These are phyloP conservation scores for Penicillium italicum DNA, from an alignment of 2,329 filamentous ascomycete species.

Conservation along the genomic window DNA sequence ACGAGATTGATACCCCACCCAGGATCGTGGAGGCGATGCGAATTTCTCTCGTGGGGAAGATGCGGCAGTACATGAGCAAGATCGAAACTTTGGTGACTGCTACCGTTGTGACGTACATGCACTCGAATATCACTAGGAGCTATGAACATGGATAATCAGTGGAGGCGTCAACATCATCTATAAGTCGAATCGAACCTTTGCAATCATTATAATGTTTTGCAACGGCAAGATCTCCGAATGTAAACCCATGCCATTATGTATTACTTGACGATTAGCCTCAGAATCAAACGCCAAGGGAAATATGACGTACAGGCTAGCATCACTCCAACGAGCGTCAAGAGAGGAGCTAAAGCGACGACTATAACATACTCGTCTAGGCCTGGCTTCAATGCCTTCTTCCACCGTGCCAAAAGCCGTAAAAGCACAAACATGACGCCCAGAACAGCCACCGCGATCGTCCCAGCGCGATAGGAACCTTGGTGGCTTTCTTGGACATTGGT, in stretches of 20 bases:
- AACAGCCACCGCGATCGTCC: conserved; percentile 10
- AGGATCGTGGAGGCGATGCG: conserved; percentile 43
- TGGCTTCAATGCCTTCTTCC: conserved; percentile 5
- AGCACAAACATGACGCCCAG: conserved; percentile 11
- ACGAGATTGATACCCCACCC: conserved; percentile 45
- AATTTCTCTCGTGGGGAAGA: conserved; percentile 48
- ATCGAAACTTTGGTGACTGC: conserved; percentile 52
- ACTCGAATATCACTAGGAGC: conserved; percentile 46
- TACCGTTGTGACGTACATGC: conserved; percentile 42
- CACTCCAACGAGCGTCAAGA: conserved; percentile 5
- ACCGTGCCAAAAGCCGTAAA: conserved; percentile 9
- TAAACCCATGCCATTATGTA: conserved; percentile 11
- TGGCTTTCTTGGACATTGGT: not conserved
- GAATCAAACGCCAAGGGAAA: not conserved
- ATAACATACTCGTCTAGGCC: conserved; percentile 10
- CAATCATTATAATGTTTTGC: conserved; percentile 5
- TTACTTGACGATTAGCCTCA: conserved; percentile 1
- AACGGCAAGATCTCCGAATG: conserved; percentile 3
- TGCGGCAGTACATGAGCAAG: conserved; percentile 53
- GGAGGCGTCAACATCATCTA: not conserved
- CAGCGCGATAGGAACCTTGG: conserved; percentile 1
- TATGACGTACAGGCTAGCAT: conserved; percentile 2
- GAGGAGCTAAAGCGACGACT: conserved; percentile 2
- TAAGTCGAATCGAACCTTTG: conserved; percentile 1
- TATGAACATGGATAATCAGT: conserved; percentile 19